Evolutionary conservation across 345 rosid genomes (phyloP).

Genomic region (Bruguiera sexangula): DNA sequence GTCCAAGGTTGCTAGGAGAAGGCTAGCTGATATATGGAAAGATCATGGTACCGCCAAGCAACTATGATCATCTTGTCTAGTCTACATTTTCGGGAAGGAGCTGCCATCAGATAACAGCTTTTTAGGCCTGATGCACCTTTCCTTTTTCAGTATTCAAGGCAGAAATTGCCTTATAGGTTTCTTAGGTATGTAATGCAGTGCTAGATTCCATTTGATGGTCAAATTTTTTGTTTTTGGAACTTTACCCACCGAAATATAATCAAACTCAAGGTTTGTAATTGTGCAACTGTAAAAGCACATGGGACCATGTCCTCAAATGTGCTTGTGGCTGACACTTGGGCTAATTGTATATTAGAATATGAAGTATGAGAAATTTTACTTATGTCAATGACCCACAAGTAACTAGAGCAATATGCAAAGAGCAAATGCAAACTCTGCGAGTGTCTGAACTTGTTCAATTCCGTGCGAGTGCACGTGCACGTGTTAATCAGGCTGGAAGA

Average conservation of each 20-base stretch:
- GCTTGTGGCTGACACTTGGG: neutral
- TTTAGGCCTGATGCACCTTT: neutral
- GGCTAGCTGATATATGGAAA: constrained; percentile 38
- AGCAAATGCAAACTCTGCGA: too few species aligned
- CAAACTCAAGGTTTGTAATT: neutral
- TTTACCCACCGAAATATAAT: too few species aligned
- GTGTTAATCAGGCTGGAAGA: too few species aligned
- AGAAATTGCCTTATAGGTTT: neutral
- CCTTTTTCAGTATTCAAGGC: neutral
- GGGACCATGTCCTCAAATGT: neutral
- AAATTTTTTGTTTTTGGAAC: constrained; percentile 6
- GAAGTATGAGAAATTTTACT: too few species aligned
- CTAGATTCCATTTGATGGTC: constrained; percentile 20
- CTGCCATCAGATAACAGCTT: neutral
- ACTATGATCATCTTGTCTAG: neutral
- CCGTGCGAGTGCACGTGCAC: too few species aligned
- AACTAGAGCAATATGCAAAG: too few species aligned
- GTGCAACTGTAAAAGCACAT: neutral
- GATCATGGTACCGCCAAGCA: constrained; percentile 17
- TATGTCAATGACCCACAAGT: too few species aligned
- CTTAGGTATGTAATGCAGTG: constrained; percentile 12
- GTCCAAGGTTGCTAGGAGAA: constrained; percentile 74
- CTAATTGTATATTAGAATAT: too few species aligned
- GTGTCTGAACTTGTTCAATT: too few species aligned
- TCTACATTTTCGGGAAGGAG: neutral